A percentile compares a stretch with the other conserved stretches of the same genome.
These are phyloP conservation scores for Fusarium vanettenii DNA, from an alignment of 2,329 filamentous ascomycete species.

Conservation along the genomic window DNA sequence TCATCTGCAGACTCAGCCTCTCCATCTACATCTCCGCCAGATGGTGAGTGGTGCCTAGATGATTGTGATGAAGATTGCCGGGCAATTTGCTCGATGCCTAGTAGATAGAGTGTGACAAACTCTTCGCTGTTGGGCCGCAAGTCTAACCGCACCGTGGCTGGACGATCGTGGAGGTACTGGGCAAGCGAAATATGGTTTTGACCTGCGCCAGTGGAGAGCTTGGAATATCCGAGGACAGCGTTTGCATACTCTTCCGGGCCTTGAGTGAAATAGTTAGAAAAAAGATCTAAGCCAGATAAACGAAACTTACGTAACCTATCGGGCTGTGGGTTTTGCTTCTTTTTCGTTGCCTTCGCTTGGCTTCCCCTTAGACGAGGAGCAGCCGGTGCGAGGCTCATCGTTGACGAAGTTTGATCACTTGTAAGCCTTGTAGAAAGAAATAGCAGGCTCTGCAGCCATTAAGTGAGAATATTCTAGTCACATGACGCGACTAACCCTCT, in stretches of 20 bases:
- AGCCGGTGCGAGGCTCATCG: neutral
- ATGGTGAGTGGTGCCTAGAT: accelerated
- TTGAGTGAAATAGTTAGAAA: too few relatives aligned
- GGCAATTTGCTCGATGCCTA: neutral
- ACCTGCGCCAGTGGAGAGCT: neutral
- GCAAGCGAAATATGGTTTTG: neutral
- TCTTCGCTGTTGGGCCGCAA: too few relatives aligned
- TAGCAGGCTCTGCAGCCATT: neutral
- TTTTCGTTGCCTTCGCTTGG: neutral
- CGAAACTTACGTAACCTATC: neutral
- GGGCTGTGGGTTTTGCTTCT: neutral
- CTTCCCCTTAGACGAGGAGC: neutral
- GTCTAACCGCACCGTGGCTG: neutral
- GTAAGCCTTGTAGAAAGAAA: neutral
- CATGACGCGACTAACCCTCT: too few relatives aligned
- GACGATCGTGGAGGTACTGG: neutral
- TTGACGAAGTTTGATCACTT: neutral
- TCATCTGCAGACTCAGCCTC: neutral
- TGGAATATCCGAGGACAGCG: neutral
- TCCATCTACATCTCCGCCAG: neutral
- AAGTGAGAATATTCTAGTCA: neutral
- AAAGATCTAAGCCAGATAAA: too few relatives aligned
- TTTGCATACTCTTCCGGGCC: neutral
- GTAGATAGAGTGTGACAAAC: neutral
- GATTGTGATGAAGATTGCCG: neutral